Evolutionary conservation across 805 yeast genomes (phyloP).

Genomic region (Ascoidea tarda): DNA sequence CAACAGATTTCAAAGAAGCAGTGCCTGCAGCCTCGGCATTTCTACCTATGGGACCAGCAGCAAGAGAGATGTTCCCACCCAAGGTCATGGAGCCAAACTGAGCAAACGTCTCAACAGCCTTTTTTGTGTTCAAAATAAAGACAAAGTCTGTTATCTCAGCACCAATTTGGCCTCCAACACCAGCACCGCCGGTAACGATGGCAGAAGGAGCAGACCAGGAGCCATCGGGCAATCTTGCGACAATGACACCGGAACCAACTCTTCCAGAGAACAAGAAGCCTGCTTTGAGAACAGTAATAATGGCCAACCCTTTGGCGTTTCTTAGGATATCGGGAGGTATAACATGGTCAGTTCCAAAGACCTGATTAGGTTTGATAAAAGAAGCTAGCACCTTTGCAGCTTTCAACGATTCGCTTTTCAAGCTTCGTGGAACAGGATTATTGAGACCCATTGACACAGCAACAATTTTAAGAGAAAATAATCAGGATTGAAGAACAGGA

Average conservation of each 20-base stretch:
- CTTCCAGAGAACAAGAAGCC: conserved; percentile 94
- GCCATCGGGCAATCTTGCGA: conserved; percentile 89
- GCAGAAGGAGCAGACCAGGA: conserved; percentile 98
- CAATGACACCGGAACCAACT: conserved; percentile 94
- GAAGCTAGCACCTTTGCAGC: conserved; percentile 87
- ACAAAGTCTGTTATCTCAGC: conserved; percentile 95
- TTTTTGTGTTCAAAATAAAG: conserved; percentile 70
- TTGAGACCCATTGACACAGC: conserved; percentile 47
- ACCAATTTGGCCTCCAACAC: conserved; percentile 97
- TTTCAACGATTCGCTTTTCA: conserved; percentile 80
- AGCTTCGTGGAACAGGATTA: conserved; percentile 88
- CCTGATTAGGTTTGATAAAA: conserved; percentile 88
- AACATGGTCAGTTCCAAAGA: conserved; percentile 75
- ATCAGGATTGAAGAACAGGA: too few species aligned
- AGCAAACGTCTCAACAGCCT: conserved; percentile 89
- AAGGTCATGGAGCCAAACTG: conserved; percentile 88
- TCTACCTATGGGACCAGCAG: conserved; percentile 96
- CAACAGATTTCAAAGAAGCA: conserved; percentile 74
- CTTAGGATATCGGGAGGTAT: conserved; percentile 82
- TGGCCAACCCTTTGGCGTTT: conserved; percentile 85
- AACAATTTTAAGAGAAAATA: too few species aligned
- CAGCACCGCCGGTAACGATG: conserved; percentile 92
- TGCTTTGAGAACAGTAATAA: conserved; percentile 90
- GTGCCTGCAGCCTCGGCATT: conserved; percentile 96
- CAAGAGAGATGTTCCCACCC: conserved; percentile 90